Conservation (phyloP, 1,139 yeast genomes). For the Kodamaea fungicola region DNA sequence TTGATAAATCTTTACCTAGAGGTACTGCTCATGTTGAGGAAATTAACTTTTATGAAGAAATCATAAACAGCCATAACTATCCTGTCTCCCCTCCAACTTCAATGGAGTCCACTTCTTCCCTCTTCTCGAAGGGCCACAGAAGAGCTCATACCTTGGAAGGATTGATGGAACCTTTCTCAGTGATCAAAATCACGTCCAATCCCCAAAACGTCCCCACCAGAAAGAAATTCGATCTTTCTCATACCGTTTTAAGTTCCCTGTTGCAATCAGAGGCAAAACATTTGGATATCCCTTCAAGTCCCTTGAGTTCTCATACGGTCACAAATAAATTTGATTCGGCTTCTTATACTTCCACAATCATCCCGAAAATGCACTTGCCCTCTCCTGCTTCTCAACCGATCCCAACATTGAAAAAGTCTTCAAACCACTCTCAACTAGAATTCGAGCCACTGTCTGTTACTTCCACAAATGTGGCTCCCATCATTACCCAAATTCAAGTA, state of each 20-base stretch:
- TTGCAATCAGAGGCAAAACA: neutral
- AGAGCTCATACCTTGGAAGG: slow-evolving; percentile 15
- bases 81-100: slow-evolving; percentile 7
- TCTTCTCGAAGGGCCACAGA: slow-evolving; percentile 10
- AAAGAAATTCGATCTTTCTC: slow-evolving; percentile 20
- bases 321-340: slow-evolving; percentile 21
- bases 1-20: slow-evolving; percentile 1
- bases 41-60: slow-evolving; percentile 8
- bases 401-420: slow-evolving; percentile 22
- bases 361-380: slow-evolving; percentile 7
- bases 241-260: slow-evolving; percentile 14
- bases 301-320: slow-evolving; percentile 27
- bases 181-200: slow-evolving; percentile 7
- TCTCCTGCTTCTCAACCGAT: slow-evolving; percentile 11
- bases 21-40: slow-evolving; percentile 8
- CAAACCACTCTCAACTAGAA: slow-evolving; percentile 32
- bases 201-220: slow-evolving; percentile 8
- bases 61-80: slow-evolving; percentile 4
- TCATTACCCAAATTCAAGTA: slow-evolving; percentile 47
- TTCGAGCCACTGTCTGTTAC: slow-evolving; percentile 25
- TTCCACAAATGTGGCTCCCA: slow-evolving; percentile 30
- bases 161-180: slow-evolving; percentile 14
- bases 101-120: neutral
- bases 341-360: slow-evolving; percentile 13
- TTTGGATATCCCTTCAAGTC: slow-evolving; percentile 17